Evolutionary conservation across 495 filamentous ascomycete genomes (phyloP).

Genomic region (Xylaria cubensis): DNA sequence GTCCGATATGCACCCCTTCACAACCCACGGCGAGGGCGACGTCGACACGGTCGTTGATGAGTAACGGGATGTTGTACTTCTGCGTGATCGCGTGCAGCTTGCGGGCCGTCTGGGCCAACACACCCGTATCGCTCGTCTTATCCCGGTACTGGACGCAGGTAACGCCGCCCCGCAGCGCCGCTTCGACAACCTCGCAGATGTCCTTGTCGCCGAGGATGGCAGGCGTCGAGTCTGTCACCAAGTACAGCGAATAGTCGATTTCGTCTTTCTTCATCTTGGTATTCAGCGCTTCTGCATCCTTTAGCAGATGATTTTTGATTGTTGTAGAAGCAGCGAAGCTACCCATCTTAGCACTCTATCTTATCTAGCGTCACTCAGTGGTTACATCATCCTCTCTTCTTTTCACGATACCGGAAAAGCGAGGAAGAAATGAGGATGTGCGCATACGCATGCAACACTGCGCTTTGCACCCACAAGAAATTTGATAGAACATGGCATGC

Average conservation of each 20-base stretch:
- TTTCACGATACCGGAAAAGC: not conserved
- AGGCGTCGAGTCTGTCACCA: constrained; percentile 90
- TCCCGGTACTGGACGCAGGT: constrained; percentile 91
- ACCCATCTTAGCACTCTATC: not conserved
- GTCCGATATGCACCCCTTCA: constrained; percentile 92
- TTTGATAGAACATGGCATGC: not conserved
- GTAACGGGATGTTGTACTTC: constrained; percentile 73
- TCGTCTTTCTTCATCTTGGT: constrained; percentile 40
- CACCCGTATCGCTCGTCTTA: constrained; percentile 79
- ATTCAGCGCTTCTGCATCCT: not conserved
- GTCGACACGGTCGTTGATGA: constrained; percentile 97
- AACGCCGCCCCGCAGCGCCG: constrained; percentile 80
- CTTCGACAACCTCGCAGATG: constrained; percentile 75
- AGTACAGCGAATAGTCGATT: constrained; percentile 71
- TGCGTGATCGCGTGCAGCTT: constrained; percentile 73
- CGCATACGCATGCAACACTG: constrained; percentile 2
- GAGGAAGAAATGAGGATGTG: not conserved
- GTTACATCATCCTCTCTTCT: constrained; percentile 16
- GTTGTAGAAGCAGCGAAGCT: not conserved
- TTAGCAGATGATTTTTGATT: not conserved
- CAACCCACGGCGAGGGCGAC: constrained; percentile 84
- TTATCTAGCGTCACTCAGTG: not conserved
- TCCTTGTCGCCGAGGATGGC: constrained; percentile 71
- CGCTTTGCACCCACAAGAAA: not conserved
- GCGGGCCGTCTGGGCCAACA: constrained; percentile 72